phyloP scores from a whole-genome alignment of 2,329 filamentous ascomycete genomes.

The Xylaria arbuscula region DNA sequence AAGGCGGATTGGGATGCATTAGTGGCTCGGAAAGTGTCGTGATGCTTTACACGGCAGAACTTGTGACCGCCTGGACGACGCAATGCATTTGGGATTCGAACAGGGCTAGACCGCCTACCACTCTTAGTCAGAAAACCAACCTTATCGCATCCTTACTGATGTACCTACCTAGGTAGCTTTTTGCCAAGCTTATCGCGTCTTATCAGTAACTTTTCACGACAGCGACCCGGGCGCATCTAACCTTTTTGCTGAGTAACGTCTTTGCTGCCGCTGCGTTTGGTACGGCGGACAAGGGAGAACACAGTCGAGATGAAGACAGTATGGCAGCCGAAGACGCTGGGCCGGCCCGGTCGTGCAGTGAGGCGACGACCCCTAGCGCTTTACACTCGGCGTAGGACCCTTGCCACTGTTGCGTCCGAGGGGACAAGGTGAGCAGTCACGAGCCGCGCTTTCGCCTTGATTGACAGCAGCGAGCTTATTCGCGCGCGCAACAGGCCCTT shows the following conservation, averaged over 20 bases:
- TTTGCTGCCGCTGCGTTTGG: not conserved
- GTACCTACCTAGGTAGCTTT: slow-evolving; percentile 2
- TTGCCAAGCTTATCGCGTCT: slow-evolving; percentile 3
- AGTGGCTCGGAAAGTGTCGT: not conserved
- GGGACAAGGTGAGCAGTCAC: slow-evolving; percentile 47
- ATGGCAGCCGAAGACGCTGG: slow-evolving; percentile 47
- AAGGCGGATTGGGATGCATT: too few species aligned
- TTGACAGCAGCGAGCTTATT: slow-evolving; percentile 1
- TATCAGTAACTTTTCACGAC: slow-evolving; percentile 28
- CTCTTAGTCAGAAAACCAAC: not conserved
- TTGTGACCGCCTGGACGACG: slow-evolving; percentile 13
- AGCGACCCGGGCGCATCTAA: not conserved
- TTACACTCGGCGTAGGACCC: slow-evolving; percentile 39
- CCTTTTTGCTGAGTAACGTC: not conserved
- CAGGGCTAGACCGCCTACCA: slow-evolving; percentile 22
- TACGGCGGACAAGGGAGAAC: not conserved
- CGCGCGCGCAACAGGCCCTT: slow-evolving; percentile 63
- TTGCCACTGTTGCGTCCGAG: slow-evolving; percentile 50
- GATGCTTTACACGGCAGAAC: slow-evolving; percentile 30
- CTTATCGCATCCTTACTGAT: not conserved
- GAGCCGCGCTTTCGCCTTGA: not conserved
- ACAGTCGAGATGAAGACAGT: slow-evolving; percentile 47
- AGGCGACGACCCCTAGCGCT: slow-evolving; percentile 35
- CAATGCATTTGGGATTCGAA: not conserved
- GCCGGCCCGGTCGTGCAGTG: slow-evolving; percentile 41